Conservation (phyloP, 2,329 filamentous ascomycete species). For the Zarea fungicola region DNA sequence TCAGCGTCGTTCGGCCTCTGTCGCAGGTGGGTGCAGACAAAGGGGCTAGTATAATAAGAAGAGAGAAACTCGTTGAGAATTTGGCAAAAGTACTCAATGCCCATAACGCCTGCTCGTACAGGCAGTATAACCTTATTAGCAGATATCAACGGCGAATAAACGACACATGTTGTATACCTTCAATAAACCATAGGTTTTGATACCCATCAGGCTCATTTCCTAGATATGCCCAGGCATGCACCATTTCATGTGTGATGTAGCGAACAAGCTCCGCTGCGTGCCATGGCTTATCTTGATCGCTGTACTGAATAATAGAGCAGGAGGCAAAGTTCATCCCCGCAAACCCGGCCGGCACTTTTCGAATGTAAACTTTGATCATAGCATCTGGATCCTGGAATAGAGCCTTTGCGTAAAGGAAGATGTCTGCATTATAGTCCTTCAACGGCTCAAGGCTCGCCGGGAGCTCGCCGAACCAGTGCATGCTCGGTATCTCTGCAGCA, state of each 20-base stretch:
- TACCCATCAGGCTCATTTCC: constrained; percentile 1
- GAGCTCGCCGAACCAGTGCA: not conserved
- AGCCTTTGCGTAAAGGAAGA: not conserved
- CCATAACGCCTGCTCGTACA: not conserved
- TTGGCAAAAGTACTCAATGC: not conserved
- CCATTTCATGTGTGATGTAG: constrained; percentile 1
- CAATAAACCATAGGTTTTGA: constrained; percentile 5
- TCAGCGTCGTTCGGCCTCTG: not conserved
- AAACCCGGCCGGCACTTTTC: not conserved
- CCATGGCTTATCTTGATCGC: not conserved
- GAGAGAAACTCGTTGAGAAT: not conserved
- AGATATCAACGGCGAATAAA: not conserved
- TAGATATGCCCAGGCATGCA: not conserved
- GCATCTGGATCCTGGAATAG: not conserved
- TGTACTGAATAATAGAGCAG: not conserved
- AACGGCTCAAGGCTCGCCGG: not conserved
- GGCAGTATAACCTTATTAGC: not conserved
- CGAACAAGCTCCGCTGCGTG: not conserved
- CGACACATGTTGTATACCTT: not conserved
- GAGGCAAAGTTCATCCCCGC: not conserved
- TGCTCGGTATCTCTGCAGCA: not conserved
- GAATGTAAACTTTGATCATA: not conserved
- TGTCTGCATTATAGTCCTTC: not conserved
- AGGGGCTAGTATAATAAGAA: not conserved
- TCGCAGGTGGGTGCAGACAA: not conserved